Evolutionary conservation across 108 stramenopile species (phyloP).

Genomic region (Chaetoceros tenuissimus): DNA sequence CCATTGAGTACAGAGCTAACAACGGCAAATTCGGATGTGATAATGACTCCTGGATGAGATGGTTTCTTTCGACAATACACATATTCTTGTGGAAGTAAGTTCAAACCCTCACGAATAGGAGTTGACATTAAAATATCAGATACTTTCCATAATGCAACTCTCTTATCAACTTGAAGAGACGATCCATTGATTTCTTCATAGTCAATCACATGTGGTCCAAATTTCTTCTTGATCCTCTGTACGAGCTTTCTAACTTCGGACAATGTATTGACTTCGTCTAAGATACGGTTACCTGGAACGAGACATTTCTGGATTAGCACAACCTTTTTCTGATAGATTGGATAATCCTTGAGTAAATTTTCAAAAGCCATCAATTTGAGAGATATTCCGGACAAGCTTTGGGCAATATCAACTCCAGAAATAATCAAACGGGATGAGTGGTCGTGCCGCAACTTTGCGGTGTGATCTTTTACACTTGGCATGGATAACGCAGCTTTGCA

Average conservation of each 20-base stretch:
- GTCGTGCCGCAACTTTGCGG: slow-evolving; percentile 42
- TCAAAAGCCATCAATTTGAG: slow-evolving; percentile 96
- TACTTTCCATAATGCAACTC: slow-evolving; percentile 82
- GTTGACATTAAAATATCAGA: slow-evolving; percentile 84
- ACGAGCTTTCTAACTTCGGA: slow-evolving; percentile 69
- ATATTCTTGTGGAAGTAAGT: slow-evolving; percentile 95
- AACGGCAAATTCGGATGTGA: slow-evolving; percentile 95
- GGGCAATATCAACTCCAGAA: slow-evolving; percentile 88
- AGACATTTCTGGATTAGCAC: slow-evolving; percentile 91
- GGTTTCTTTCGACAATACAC: slow-evolving; percentile 74
- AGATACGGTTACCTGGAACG: slow-evolving; percentile 68
- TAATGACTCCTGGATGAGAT: slow-evolving; percentile 84
- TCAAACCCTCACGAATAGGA: slow-evolving; percentile 94
- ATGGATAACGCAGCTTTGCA: slow-evolving; percentile 35
- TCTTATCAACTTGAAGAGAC: slow-evolving; percentile 62
- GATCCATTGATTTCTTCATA: slow-evolving; percentile 82
- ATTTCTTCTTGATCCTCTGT: slow-evolving; percentile 67
- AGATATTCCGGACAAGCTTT: slow-evolving; percentile 86
- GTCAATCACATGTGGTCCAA: slow-evolving; percentile 80
- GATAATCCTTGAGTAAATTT: slow-evolving; percentile 87
- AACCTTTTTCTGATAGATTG: slow-evolving; percentile 78
- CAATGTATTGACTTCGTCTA: slow-evolving; percentile 76
- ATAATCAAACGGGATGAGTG: slow-evolving; percentile 78
- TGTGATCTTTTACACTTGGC: slow-evolving; percentile 49
- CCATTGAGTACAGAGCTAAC: slow-evolving; percentile 94